Base-by-base conservation (phyloP, 2,329 filamentous ascomycete genomes). In the Aspergillus sergii region DNA sequence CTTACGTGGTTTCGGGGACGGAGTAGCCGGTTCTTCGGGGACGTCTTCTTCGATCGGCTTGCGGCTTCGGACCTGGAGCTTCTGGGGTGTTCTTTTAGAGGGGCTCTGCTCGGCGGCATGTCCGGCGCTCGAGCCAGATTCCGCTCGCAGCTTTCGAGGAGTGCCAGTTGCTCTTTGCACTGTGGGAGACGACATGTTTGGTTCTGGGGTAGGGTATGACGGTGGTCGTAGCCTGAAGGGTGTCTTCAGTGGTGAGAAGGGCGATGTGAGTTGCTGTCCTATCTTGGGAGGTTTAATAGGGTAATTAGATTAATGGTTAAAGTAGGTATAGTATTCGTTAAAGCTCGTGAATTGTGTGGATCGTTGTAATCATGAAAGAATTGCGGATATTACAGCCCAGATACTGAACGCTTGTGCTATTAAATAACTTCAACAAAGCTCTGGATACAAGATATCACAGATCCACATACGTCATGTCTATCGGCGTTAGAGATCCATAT, bases 11-110 rank as follows among this genome's bases (percentile, higher is more conserved):
- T 54, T 41, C 10, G 26, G 54, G 16, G 51, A 57, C n/a, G 34
- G 51, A 5, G 45, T 45, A 12, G 34, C 16, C 6, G 50, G 56
- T 48, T 64, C 69, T 59, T 70, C 64, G 19, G 67, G 61, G 12
- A 50, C 30, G 4, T 70, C 66, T 39, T 72, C 68, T 32, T 67
- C 57, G 43, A 68, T 63, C 14, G 65, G 66, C 41, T 71, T 55
- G 23, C 69, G 68, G 10, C 63, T 39, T 0, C 51, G 32, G 11
- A 55, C 51, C n/a, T 64, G 67, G 54, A 72, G 69, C 57, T 73
- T 72, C 50, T 61, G 69, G 5, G 66, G 59, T 4, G 69, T 68
- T n/a, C 71, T 67, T 60, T 72, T 72, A 14, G 51, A n/a, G 14
- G 64, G 60, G 21, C 30, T 61, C 23, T 14, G 59, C 60, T 58